These are phyloP conservation scores for Magnusiomyces tetraspermus DNA, from an alignment of 1,139 yeast genomes.

Conservation along the genomic window DNA sequence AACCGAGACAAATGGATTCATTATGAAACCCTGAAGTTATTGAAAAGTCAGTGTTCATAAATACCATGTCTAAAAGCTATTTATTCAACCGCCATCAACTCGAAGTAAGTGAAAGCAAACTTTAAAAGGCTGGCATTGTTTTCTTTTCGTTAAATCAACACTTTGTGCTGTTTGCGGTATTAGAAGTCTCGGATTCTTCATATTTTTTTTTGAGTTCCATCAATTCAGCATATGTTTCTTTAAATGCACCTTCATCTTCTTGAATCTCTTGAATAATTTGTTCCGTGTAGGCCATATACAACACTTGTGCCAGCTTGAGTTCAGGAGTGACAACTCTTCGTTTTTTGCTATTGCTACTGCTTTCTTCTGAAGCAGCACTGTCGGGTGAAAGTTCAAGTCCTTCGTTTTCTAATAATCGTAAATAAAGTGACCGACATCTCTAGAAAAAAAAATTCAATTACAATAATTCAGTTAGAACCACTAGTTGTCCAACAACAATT, in stretches of 20 bases:
- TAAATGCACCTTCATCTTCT: conserved; percentile 26
- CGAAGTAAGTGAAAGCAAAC: no score
- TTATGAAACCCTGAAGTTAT: no score
- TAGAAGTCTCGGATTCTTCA: neutral
- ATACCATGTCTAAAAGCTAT: no score
- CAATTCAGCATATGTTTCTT: conserved; percentile 17
- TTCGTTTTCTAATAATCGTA: conserved; percentile 21
- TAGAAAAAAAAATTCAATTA: conserved; percentile 1
- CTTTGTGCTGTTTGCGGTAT: neutral
- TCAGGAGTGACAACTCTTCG: conserved; percentile 3
- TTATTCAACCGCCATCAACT: no score
- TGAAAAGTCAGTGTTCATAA: no score
- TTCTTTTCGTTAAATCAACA: no score
- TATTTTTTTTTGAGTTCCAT: neutral
- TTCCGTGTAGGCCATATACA: conserved; percentile 27
- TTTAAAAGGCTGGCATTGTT: no score
- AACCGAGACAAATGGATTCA: no score
- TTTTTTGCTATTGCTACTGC: neutral
- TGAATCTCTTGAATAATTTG: conserved; percentile 22
- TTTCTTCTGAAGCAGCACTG: neutral
- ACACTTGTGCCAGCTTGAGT: conserved; percentile 25
- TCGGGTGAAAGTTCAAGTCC: conserved; percentile 18
- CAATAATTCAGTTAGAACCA: neutral
- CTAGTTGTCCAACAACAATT: no score
- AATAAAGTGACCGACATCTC: conserved; percentile 25